Conservation (phyloP, 164 flowering plant genomes). For the Umbilicus rupestris region DNA sequence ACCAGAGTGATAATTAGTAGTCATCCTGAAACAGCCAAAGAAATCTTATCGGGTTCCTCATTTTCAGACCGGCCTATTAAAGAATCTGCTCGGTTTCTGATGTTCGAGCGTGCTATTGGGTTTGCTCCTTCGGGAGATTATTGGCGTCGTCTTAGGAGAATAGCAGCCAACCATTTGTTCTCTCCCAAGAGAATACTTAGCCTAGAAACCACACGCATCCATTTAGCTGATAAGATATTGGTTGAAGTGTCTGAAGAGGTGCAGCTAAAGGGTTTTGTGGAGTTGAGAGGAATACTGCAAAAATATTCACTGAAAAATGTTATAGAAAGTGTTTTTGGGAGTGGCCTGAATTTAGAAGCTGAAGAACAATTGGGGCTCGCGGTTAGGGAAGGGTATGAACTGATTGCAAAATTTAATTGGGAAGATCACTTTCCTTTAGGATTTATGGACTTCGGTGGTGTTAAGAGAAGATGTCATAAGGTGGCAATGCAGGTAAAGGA, state of each 20-base stretch:
- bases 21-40: conserved; percentile 71
- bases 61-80: conserved; percentile 74
- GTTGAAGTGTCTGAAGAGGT: conserved; percentile 24
- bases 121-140: conserved; percentile 70
- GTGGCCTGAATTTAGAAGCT: conserved; percentile 10
- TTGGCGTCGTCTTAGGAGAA: conserved; percentile 59
- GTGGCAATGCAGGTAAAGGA: conserved; percentile 36
- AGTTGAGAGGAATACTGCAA: conserved; percentile 41
- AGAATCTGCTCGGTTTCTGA: conserved; percentile 48
- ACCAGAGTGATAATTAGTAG: conserved; percentile 58
- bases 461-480: conserved; percentile 50
- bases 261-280: conserved; percentile 41
- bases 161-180: conserved; percentile 59
- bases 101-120: conserved; percentile 89
- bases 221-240: conserved; percentile 33
- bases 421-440: conserved; percentile 59
- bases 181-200: conserved; percentile 46
- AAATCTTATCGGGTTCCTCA: conserved; percentile 46
- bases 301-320: conserved; percentile 45
- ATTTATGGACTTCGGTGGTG: conserved; percentile 61
- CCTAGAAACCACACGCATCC: conserved; percentile 36
- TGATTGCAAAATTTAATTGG: conserved; percentile 53
- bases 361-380: conserved; percentile 36
- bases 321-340: conserved; percentile 69
- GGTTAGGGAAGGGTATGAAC: conserved; percentile 79